Evolutionary conservation across 2,329 filamentous ascomycete genomes (phyloP), one percentile per base, ranked within the genome.

Genomic region (Xylariaceae sp.): DNA sequence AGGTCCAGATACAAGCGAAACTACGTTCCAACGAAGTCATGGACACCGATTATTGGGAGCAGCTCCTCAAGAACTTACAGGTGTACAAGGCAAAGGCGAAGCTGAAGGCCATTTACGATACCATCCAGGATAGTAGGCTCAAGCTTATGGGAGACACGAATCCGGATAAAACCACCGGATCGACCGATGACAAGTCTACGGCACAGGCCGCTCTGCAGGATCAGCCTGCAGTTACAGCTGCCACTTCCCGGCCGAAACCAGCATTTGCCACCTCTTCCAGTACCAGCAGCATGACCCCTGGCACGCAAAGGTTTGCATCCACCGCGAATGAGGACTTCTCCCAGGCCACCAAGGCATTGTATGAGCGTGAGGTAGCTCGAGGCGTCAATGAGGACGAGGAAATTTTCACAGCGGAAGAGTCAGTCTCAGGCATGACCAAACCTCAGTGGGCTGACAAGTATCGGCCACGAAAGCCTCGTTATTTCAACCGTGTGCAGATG

Each of bases 401-500:
- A 74, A 90, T 99, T 39, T 97, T 99, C 70, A 87, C 90, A 0
- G 90, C 87, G 7, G 94, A 99, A 76, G 94, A 96, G 75, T 82
- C 87, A 47, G 86, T 96, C 30, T 77, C 81, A 37, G 83, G 82
- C 8, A 76, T 77, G 4, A 77, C 82, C 2, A 85, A 85, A 65
- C 88, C 90, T 3, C 83, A 87, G 64, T 96, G 92, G 92, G 87
- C 88, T 4, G 85, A 86, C 71, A 92, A 93, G 74, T 89, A 96
- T 74, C 85, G 88, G 45, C 92, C 93, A 6, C 85, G 94, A 64
- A 99, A 97, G 75, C 94, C 94, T 10, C 86, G 89, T 61, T 97
- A 97, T 76, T 99, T 99, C 82, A 97, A 97, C 72, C 88, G 94
- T 47, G 92, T 97, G 51, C 92, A 96, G 74, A 97, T 97, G 90